These are phyloP conservation scores for Dactylellina haptotyla DNA, from an alignment of 2,329 filamentous ascomycete species.

Conservation along the genomic window DNA sequence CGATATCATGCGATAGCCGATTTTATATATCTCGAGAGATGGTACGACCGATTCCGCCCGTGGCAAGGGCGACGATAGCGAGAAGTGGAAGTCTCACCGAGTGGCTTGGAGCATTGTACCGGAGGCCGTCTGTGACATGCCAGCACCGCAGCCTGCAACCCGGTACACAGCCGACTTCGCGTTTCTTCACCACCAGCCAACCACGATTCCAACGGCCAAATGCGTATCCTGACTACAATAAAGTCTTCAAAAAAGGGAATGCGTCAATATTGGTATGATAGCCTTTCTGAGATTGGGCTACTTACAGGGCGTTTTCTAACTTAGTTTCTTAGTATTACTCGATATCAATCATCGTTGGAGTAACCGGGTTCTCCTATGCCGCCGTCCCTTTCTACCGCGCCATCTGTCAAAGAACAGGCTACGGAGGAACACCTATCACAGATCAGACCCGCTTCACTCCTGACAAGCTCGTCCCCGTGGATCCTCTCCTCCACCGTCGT, in stretches of 20 bases:
- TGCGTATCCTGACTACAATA: slow-evolving; percentile 45
- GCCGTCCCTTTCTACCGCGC: slow-evolving; percentile 88
- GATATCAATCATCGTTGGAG: slow-evolving; percentile 79
- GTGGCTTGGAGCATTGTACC: slow-evolving; percentile 37
- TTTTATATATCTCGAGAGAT: slow-evolving; percentile 35
- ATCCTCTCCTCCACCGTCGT: slow-evolving; percentile 68
- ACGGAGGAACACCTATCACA: slow-evolving; percentile 67
- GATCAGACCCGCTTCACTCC: slow-evolving; percentile 74
- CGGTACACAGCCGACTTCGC: neutral
- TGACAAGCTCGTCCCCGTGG: slow-evolving; percentile 77
- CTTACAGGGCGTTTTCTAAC: neutral
- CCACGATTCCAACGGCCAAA: slow-evolving; percentile 17
- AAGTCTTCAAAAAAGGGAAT: slow-evolving; percentile 51
- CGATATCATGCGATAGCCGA: slow-evolving; percentile 30
- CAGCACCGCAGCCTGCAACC: slow-evolving; percentile 26
- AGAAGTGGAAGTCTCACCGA: slow-evolving; percentile 21
- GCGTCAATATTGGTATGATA: slow-evolving; percentile 39
- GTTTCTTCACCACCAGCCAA: slow-evolving; percentile 44
- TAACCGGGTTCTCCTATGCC: slow-evolving; percentile 81
- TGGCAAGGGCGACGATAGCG: slow-evolving; percentile 11
- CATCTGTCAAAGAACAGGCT: slow-evolving; percentile 65
- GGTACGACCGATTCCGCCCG: slow-evolving; percentile 37
- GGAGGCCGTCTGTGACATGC: slow-evolving; percentile 34
- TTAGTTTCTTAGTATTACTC: slow-evolving; percentile 67
- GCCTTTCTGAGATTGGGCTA: neutral